A percentile compares a stretch with the other conserved stretches of the same genome.
Conservation (phyloP, 1,139 yeast genomes). For the Williopsis jadinii region DNA sequence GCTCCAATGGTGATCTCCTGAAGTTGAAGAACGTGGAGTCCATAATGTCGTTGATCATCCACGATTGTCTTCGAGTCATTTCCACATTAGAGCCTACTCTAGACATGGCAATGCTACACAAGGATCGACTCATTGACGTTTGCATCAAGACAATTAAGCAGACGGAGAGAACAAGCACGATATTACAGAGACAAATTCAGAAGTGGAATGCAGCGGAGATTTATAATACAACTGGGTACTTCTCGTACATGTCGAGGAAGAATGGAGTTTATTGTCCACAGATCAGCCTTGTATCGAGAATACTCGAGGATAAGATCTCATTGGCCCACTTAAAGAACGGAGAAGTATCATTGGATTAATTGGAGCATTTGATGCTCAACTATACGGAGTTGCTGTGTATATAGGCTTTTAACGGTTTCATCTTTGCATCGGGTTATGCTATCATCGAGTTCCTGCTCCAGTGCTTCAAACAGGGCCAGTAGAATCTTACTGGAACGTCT, state of each 20-base stretch:
- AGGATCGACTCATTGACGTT: conserved; percentile 23
- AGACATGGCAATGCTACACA: not conserved
- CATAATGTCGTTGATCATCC: conserved; percentile 35
- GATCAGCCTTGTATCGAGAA: conserved; percentile 8
- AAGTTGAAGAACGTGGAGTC: conserved; percentile 28
- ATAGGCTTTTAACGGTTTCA: conserved; percentile 12
- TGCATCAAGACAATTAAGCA: conserved; percentile 28
- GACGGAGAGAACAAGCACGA: conserved; percentile 48
- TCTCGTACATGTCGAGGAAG: conserved; percentile 42
- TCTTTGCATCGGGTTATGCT: not conserved
- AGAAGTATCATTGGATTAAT: not conserved
- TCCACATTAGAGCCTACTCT: not conserved
- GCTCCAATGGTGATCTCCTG: conserved; percentile 59
- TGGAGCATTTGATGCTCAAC: conserved; percentile 14
- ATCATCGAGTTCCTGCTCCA: conserved; percentile 23
- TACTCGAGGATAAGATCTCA: conserved; percentile 10
- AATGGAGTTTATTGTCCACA: conserved; percentile 19
- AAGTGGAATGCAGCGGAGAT: conserved; percentile 52
- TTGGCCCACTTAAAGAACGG: conserved; percentile 1
- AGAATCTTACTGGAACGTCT: conserved; percentile 27
- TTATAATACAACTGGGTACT: conserved; percentile 60
- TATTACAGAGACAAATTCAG: conserved; percentile 62
- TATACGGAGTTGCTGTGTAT: conserved; percentile 12
- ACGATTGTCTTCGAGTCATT: conserved; percentile 41
- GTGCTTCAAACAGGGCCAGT: conserved; percentile 29